Base-by-base conservation (phyloP, 1,284 basidiomycete species). In the Puccinia hordei region DNA sequence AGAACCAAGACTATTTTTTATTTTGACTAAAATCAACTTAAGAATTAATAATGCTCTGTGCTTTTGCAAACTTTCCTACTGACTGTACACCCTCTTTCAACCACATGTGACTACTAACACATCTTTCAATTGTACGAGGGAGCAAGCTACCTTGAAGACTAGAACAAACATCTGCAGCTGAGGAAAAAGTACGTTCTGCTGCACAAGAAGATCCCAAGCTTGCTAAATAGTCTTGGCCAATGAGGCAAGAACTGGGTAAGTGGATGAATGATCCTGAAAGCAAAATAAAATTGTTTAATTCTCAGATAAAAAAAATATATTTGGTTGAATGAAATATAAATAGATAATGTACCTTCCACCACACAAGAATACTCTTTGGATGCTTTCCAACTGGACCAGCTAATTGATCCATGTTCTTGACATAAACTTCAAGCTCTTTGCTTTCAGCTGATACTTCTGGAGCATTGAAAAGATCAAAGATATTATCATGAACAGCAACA, bases 101-200 rank as follows among this genome's bases (percentile, higher is more conserved):
- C 68, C 66, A 69, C 46, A 49, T 49, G 22, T 69, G 66, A 69
- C 38, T 44, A 22, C 68, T 53, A 24, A 72, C 66, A 69, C 38
- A 72, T 51, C 49, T 69, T 46, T 44, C 27, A 24, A 69, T 69
- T 22, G 66, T 69, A 30, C 41, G 30, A 2, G 66, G 66, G 3
- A 22, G 12, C 41, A 69, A 69, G 33, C 24, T 51, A 1, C 66
- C 66, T 46, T 27, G n/a, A 9, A 19, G 27, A 46, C 41, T 44
- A 3, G 66, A 24, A 41, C 41, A 44, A 17, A 72, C 68, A 53
- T 72, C 68, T 17, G 68, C 68, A n/a, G 68, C 68, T 19, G 68
- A 49, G 15, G 68, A 72, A 72, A 72, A 72, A 5, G 46, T 72
- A 49, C 24, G 44, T 33, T 72, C 68, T 19, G 49, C 46, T 72